Evolutionary conservation across 768 basidiomycete species (phyloP).

Genomic region (Grammothele lineata): DNA sequence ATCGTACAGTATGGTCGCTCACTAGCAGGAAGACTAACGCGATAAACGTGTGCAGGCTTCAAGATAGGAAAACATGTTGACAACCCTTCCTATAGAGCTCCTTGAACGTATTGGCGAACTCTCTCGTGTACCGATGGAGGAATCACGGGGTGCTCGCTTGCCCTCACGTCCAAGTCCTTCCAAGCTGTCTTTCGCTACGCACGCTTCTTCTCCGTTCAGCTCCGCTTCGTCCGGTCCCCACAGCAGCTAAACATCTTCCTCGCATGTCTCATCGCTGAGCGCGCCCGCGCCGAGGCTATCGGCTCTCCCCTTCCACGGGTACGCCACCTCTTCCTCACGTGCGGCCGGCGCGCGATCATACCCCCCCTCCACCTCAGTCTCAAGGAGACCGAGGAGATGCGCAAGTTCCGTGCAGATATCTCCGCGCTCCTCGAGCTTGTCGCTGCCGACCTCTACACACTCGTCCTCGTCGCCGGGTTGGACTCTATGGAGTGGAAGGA

Average conservation of each 20-base stretch:
- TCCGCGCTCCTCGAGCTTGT: neutral
- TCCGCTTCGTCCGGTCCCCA: too few relatives aligned
- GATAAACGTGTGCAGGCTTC: too few relatives aligned
- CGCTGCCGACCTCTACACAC: neutral
- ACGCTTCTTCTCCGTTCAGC: too few relatives aligned
- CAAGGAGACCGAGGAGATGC: neutral
- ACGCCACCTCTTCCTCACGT: neutral
- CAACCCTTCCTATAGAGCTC: too few relatives aligned
- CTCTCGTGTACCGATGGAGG: too few relatives aligned
- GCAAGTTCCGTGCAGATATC: neutral
- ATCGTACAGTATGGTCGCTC: too few relatives aligned
- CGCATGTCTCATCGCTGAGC: neutral
- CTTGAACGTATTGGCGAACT: conserved; percentile 5
- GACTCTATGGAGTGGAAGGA: too few relatives aligned
- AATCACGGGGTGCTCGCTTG: too few relatives aligned
- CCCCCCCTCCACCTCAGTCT: neutral
- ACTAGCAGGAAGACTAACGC: too few relatives aligned
- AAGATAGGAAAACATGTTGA: too few relatives aligned
- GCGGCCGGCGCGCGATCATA: neutral
- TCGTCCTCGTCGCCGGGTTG: neutral
- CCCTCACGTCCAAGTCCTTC: too few relatives aligned
- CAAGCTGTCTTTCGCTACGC: too few relatives aligned
- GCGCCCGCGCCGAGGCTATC: neutral
- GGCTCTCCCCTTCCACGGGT: neutral
- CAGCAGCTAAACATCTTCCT: neutral